These are phyloP conservation scores for Schizosaccharomyces pombe DNA, from an alignment of 805 yeast species.

Conservation along the genomic window DNA sequence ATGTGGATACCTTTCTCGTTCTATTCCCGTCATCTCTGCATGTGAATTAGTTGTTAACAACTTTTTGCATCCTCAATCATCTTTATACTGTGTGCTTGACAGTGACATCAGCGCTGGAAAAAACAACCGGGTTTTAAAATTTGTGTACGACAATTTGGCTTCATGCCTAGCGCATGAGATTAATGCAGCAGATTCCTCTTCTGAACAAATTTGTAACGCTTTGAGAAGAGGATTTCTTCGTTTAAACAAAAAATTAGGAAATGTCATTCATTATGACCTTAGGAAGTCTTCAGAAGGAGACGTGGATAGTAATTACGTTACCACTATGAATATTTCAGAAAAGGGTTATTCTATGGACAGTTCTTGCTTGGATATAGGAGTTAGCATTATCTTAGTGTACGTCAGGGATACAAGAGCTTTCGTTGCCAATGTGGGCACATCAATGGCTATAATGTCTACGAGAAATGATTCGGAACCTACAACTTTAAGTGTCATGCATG, in stretches of 20 bases:
- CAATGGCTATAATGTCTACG: constrained; percentile 55
- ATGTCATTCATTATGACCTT: neutral
- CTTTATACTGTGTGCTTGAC: neutral
- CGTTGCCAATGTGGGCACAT: constrained; percentile 80
- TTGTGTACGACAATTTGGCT: neutral
- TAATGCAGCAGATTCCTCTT: neutral
- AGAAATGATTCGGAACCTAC: constrained; percentile 51
- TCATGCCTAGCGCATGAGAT: neutral
- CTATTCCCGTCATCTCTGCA: neutral
- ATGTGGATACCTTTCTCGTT: neutral
- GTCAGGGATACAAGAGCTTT: constrained; percentile 46
- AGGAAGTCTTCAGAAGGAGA: neutral
- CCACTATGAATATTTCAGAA: neutral
- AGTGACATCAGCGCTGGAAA: neutral
- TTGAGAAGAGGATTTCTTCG: neutral
- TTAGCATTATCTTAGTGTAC: constrained; percentile 63
- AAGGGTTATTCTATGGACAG: neutral
- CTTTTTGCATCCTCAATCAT: neutral
- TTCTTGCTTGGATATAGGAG: constrained; percentile 56
- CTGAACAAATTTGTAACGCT: neutral
- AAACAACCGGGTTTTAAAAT: neutral
- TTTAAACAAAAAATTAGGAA: neutral
- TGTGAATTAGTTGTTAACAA: neutral
- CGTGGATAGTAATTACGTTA: neutral
- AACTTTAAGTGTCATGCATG: constrained; percentile 55